Percentiles rank a stretch among this genome's conserved stretches.
Evolutionary conservation across 2,329 filamentous ascomycete genomes (phyloP).

Genomic region (Fusarium lateritium): DNA sequence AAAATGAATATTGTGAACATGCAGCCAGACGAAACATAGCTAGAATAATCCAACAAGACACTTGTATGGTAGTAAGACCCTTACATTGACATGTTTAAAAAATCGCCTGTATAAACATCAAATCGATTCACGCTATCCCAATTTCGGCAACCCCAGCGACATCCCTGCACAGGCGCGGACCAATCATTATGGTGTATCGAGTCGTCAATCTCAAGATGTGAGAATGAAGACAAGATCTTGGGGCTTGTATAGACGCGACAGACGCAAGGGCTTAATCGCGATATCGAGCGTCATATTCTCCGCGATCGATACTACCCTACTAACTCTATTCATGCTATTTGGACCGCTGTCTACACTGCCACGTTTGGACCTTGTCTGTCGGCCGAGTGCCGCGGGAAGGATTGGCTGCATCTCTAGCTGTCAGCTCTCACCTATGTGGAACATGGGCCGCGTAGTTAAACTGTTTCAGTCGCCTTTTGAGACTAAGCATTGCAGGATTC

Average conservation of each 20-base stretch:
- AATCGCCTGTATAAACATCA: too few species aligned
- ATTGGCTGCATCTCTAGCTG: background rate
- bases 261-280: background rate
- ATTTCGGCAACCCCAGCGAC: background rate
- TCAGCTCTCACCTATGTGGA: background rate
- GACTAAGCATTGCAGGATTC: too few species aligned
- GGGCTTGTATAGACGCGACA: background rate
- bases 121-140: background rate
- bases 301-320: background rate
- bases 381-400: too few species aligned
- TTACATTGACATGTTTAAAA: too few species aligned
- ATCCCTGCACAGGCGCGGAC: background rate
- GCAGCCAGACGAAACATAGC: too few species aligned
- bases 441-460: background rate
- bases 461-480: background rate
- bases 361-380: background rate
- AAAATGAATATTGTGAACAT: too few species aligned
- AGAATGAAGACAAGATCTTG: too few species aligned
- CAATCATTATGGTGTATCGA: background rate
- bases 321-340: background rate
- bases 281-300: too few species aligned
- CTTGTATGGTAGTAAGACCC: too few species aligned
- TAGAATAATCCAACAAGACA: too few species aligned
- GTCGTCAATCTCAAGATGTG: too few species aligned
- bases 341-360: constrained; percentile 2